Evolutionary conservation across 1,284 basidiomycete species (phyloP).

Genomic region (Ustilago shanxiensis): DNA sequence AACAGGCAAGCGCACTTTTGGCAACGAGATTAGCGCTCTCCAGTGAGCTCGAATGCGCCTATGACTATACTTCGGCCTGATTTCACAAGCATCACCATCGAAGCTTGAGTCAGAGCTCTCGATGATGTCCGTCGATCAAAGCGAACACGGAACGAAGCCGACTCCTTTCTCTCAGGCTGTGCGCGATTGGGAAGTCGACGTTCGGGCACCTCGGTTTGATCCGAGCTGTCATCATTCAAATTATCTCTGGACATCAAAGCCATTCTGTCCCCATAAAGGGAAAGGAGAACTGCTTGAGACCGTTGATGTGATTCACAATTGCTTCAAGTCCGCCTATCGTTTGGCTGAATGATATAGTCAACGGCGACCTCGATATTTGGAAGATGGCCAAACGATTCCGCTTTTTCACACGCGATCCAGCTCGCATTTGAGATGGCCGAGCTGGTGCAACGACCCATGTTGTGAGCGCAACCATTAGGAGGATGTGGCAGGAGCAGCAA

Average conservation of each 20-base stretch:
- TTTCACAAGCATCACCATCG: background rate
- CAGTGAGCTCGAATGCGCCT: background rate
- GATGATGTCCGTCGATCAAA: background rate
- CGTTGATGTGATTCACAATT: background rate
- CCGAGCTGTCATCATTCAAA: background rate
- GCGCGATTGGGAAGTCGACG: background rate
- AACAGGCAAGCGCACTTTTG: background rate
- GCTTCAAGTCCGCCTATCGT: too few relatives aligned
- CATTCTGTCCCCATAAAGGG: too few relatives aligned
- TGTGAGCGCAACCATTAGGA: too few relatives aligned
- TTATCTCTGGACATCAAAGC: background rate
- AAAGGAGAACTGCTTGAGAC: background rate
- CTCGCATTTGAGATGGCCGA: too few relatives aligned
- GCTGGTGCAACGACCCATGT: too few relatives aligned
- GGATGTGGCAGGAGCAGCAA: too few relatives aligned
- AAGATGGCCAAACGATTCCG: too few relatives aligned
- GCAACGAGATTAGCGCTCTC: background rate
- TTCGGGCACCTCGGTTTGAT: background rate
- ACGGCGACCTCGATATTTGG: too few relatives aligned
- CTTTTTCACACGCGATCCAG: too few relatives aligned
- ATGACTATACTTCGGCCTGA: too few relatives aligned
- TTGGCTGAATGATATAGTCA: too few relatives aligned
- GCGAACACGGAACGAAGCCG: background rate
- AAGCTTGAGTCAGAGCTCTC: constrained; percentile 2
- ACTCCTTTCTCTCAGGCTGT: background rate